Evolutionary conservation across 371 early-diverging fungal genomes (phyloP).

Genomic region (Lichtheimia ornata): DNA sequence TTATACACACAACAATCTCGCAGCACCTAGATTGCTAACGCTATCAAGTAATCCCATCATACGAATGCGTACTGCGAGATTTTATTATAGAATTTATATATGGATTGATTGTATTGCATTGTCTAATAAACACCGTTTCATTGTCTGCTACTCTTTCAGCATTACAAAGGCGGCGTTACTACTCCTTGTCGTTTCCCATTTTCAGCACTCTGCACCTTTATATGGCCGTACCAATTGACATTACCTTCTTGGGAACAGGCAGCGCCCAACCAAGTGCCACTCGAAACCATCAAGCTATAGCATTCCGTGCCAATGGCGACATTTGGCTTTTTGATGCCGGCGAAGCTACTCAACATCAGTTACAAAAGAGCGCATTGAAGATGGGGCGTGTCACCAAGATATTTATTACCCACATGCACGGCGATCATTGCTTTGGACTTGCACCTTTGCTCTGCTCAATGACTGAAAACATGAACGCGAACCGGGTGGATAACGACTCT

Average conservation of each 20-base stretch:
- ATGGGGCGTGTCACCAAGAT: constrained; percentile 49
- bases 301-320: constrained; percentile 52
- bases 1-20: no score
- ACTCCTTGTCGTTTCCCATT: no score
- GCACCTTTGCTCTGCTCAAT: constrained; percentile 58
- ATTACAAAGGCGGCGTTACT: no score
- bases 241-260: constrained; percentile 70
- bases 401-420: constrained; percentile 67
- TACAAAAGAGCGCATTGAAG: constrained; percentile 46
- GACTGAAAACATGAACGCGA: constrained; percentile 36
- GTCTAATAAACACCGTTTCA: no score
- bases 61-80: no score
- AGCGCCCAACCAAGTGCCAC: constrained; percentile 72
- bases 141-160: no score
- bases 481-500: constrained; percentile 3
- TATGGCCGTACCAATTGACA: constrained; percentile 41
- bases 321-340: constrained; percentile 76
- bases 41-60: no score
- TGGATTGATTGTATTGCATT: no score
- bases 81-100: no score
- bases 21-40: no score
- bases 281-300: constrained; percentile 70
- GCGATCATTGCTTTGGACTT: constrained; percentile 65
- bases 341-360: constrained; percentile 74
- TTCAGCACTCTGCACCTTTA: no score